Evolutionary conservation across 2,329 filamentous ascomycete genomes (phyloP), one percentile per base, ranked within the genome.

Genomic region (Dactylellina drechsleri): DNA sequence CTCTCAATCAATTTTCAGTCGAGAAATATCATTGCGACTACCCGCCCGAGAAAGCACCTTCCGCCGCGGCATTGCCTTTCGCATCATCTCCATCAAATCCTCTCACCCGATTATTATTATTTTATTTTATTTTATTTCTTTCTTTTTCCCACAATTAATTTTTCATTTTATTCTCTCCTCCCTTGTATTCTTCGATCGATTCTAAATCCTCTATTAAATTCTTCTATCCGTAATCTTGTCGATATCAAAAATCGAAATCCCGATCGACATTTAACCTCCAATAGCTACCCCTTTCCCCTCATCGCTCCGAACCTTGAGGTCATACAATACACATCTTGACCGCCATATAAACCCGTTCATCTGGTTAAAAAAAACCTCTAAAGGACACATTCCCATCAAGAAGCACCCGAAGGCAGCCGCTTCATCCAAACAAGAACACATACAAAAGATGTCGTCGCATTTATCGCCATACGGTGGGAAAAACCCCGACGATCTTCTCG

Each of bases 401-500:
- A 4, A 4, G 43, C 43, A 18, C 13, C 43, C 43, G 1, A 47
- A 15, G 43, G n/a, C 13, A 12, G 43, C 43, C 6, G 31, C 31
- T 36, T 36, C 31, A n/a, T 18, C 43, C 5, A 15, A 31, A 50
- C 41, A 53, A 70, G 12, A 53, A 20, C 59, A 58, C 36, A 23
- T 23, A 57, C 20, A 20, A 52, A 52, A n/a, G 47, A 68, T 68
- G 52, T 66, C 62, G 54, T 75, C 71, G 64, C 71, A 75, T 59
- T 40, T 75, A 75, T 75, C 71, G 54, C 71, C 71, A 45, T 68
- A 31, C 64, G 59, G 52, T 68, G 71, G 71, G 58, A 67, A 68
- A 56, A 67, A 75, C 57, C 70, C 50, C 36, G 71, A 75, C 47
- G 71, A 75, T 26, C 64, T 76, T 28, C 65, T 76, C 47, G 72